Conservation (phyloP, 73 alveolate species). For the Tetrahymena thermophila region DNA sequence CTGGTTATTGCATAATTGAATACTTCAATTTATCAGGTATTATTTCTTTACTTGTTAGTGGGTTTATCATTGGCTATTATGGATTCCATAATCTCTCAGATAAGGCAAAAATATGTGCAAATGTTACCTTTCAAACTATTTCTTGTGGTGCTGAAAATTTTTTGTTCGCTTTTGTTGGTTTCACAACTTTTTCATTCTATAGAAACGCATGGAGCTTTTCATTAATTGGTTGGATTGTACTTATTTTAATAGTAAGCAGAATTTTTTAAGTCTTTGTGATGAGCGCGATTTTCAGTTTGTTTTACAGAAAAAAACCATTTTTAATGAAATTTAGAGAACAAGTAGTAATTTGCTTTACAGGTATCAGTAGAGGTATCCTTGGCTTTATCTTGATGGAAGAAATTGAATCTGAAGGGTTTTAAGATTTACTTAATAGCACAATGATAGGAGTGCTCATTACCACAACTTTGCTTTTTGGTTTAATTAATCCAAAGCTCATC, state of each 20-base stretch:
- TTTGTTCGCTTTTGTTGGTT: constrained; percentile 77
- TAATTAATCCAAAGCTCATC: background rate
- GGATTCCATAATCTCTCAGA: constrained; percentile 73
- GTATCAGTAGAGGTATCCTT: background rate
- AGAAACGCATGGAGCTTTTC: background rate
- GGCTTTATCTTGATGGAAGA: background rate
- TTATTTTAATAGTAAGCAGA: background rate
- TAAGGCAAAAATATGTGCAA: constrained; percentile 71
- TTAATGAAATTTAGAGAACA: background rate
- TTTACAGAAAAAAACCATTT: background rate
- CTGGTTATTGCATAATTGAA: constrained; percentile 67
- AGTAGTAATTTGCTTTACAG: background rate
- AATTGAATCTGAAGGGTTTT: background rate
- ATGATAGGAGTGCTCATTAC: background rate
- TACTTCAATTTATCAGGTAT: constrained; percentile 64
- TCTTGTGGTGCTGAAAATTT: constrained; percentile 81
- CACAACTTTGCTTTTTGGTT: background rate
- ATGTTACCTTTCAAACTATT: constrained; percentile 54
- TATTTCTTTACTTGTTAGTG: constrained; percentile 65
- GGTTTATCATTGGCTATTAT: constrained; percentile 72
- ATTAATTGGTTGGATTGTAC: background rate
- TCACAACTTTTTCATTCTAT: constrained; percentile 59
- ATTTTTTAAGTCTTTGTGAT: background rate
- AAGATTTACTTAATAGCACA: background rate
- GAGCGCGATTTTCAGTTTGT: background rate